Evolutionary conservation across 305 asterid genomes (phyloP), one percentile per base, ranked within the genome.

Genomic region (Solanum hybrid): DNA sequence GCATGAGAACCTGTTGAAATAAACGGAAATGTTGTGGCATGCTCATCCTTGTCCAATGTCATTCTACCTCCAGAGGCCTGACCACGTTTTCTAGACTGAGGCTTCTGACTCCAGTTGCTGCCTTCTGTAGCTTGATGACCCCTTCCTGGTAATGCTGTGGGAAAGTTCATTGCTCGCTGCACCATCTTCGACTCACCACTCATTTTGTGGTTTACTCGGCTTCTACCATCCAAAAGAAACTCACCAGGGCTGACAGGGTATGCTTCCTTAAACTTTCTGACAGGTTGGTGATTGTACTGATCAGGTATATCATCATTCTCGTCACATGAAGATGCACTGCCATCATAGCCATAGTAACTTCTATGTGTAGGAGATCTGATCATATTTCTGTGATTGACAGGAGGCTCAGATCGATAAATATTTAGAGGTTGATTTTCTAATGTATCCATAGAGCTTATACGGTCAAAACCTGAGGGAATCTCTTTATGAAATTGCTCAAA

Each of bases 261-360:
- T 24, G 92, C 89, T 77, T 87, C 92, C 93, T 92, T 91, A 32
- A 80, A 89, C 90, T 88, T 92, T 90, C 95, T 93, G 17, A 86
- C 88, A 9, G 90, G 72, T 86, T 92, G 93, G 84, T 87, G 93
- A 24, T 94, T 86, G 87, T 73, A 45, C 80, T 88, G 93, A 87
- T 89, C 85, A 34, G 72, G 51, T 87, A 89, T 42, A 89, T 90
- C 91, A 86, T 94, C 93, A 10, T 86, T 89, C 90, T 93, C 98
- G 89, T 97, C 98, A 69, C 81, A 94, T 73, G 99, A 97, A 88
- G 98, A 96, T 90, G 91, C 95, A 60, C 98, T 95, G 84, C 95
- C 96, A 90, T 94, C 97, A 90, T 92, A 90, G 42, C 91, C 94
- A 86, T 95, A 96, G 90, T 94, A 95, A 89, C 92, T 90, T 88